phyloP scores from a whole-genome alignment of 2,329 filamentous ascomycete species.

The Lomentospora prolificans region DNA sequence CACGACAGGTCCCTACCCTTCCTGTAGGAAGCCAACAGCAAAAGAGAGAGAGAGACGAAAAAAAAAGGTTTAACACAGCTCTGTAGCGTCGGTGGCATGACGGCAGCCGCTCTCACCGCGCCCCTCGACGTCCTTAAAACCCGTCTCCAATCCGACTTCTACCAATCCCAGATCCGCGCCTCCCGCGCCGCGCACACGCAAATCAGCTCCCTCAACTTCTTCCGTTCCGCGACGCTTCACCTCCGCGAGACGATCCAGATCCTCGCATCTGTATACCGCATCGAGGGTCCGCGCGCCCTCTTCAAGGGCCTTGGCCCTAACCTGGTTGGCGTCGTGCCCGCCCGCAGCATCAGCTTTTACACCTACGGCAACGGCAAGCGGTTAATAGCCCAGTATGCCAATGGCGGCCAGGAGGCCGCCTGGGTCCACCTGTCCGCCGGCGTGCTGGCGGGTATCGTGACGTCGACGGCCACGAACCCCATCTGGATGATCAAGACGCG shows the following conservation, averaged over 20 bases:
- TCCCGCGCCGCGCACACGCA: constrained; percentile 51
- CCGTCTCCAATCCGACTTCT: constrained; percentile 81
- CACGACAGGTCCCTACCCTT: no score
- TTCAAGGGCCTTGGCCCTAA: constrained; percentile 94
- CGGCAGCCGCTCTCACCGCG: constrained; percentile 81
- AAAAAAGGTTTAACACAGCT: no score
- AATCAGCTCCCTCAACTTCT: constrained; percentile 46
- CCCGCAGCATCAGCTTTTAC: constrained; percentile 87
- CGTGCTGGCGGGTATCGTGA: constrained; percentile 69
- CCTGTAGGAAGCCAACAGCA: no score
- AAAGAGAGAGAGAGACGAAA: no score
- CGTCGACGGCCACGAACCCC: constrained; percentile 85
- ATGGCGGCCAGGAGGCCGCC: constrained; percentile 57
- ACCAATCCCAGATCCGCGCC: constrained; percentile 70
- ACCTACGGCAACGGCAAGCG: constrained; percentile 88
- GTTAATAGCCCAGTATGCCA: constrained; percentile 65
- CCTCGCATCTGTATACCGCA: constrained; percentile 65
- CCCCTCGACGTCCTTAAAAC: constrained; percentile 93
- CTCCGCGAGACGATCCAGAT: constrained; percentile 82
- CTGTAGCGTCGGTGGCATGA: constrained; percentile 77
- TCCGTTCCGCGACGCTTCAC: constrained; percentile 61
- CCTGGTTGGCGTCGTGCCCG: constrained; percentile 79
- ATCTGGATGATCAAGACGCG: constrained; percentile 96
- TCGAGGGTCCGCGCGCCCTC: constrained; percentile 76
- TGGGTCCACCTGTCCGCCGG: constrained; percentile 73